phyloP scores from a whole-genome alignment of 768 basidiomycete species.

The Paxillus rubicundulus region DNA sequence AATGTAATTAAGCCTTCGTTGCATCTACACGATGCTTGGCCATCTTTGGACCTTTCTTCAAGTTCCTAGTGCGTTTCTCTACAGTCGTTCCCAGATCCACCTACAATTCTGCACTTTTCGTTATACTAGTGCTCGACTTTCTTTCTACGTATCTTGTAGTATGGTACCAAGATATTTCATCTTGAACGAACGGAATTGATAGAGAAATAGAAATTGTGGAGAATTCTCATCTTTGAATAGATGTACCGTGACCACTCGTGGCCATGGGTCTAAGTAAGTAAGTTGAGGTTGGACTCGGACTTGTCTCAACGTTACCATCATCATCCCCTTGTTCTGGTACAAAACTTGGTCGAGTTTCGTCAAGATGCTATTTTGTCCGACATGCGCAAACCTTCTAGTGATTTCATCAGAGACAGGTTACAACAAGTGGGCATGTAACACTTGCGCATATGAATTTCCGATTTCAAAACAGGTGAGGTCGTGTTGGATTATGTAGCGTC shows the following conservation, averaged over 20 bases:
- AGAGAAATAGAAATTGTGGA: too few relatives aligned
- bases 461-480: conserved; percentile 22
- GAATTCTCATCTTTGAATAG: too few relatives aligned
- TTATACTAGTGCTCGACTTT: too few relatives aligned
- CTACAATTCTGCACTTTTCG: too few relatives aligned
- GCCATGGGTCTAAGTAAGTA: too few relatives aligned
- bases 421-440: conserved; percentile 92
- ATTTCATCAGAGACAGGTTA: conserved; percentile 75
- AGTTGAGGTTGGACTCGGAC: not conserved
- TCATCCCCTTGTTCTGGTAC: not conserved
- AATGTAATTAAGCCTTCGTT: too few relatives aligned
- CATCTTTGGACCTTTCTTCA: not conserved
- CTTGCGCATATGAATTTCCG: conserved; percentile 89
- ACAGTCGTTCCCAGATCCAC: too few relatives aligned
- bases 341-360: not conserved
- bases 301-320: not conserved
- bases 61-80: too few relatives aligned
- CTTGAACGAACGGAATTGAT: too few relatives aligned
- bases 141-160: too few relatives aligned
- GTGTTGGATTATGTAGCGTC: not conserved
- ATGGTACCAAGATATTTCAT: too few relatives aligned
- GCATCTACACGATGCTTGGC: not conserved
- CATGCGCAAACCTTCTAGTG: conserved; percentile 84
- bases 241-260: too few relatives aligned
- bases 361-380: conserved; percentile 92